Evolutionary conservation across 768 basidiomycete genomes (phyloP).

Genomic region (Boletus sp.): DNA sequence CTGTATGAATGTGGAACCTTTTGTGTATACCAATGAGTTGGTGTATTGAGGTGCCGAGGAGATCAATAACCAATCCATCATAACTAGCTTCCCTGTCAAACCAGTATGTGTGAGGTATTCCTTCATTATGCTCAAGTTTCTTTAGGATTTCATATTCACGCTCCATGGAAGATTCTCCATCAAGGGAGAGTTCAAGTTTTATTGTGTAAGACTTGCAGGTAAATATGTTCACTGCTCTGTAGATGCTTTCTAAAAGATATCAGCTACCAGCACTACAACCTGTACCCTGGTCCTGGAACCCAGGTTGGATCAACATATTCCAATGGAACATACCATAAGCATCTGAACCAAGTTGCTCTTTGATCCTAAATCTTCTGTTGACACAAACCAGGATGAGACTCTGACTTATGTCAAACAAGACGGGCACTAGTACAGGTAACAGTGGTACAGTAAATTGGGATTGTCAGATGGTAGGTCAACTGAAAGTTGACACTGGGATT

Average conservation of each 20-base stretch:
- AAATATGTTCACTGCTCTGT: neutral
- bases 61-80: neutral
- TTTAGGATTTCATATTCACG: neutral
- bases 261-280: neutral
- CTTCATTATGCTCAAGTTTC: neutral
- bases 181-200: neutral
- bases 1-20: neutral
- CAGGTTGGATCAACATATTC: neutral
- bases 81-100: neutral
- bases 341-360: neutral
- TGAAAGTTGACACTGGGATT: too few relatives aligned
- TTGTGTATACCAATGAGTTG: neutral
- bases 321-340: neutral
- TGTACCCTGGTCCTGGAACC: too few relatives aligned
- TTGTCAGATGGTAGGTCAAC: too few relatives aligned
- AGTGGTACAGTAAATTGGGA: neutral
- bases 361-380: neutral
- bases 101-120: neutral
- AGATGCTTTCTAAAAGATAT: neutral
- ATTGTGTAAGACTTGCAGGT: neutral
- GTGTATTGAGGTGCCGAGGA: neutral
- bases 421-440: neutral
- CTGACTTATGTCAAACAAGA: neutral
- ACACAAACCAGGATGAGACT: neutral
- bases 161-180: neutral